Base-by-base conservation (phyloP, 2,329 filamentous ascomycete species). In the Ophioceras dolichostomum region DNA sequence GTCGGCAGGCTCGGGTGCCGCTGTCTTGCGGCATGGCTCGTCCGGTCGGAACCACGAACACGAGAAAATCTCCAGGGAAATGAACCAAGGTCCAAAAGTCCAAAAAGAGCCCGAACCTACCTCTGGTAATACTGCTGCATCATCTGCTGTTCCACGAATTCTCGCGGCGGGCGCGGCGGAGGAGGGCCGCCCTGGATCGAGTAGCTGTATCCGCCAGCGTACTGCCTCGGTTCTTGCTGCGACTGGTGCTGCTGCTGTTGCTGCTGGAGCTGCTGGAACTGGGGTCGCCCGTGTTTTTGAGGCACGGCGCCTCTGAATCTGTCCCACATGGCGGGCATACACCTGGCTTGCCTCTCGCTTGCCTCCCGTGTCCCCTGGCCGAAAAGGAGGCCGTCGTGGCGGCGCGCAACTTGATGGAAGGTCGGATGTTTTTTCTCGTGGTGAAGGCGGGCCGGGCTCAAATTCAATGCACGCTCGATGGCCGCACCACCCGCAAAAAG, bases 181-280 rank as follows among this genome's bases (percentile, higher is more conserved):
- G 56, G 41, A 20, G 53, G 50, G 3, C 57, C 58, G 31, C 57
- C 59, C 43, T 49, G 50, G 41, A 62, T 56, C 0, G 54, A 51
- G 41, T 60, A 61, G 32, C 45, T 52, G 45, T 62, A 61, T 33
- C 57, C 57, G 32, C 33, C 16, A 18, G 31, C 18, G 3, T 18
- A 9, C 6, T 18, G 8, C 2, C 20, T 16, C 17, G 14, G 16
- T 6, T 17, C 14, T 9, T 16, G 14, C 28, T 36, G 24, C 18
- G 14, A 17, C 31, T 33, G 32, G 22, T 36, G 17, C 30, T 20
- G 34, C 6, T 28, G 17, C 12, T 29, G 22, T 18, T 37, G 32
- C 24, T 22, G 18, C 17, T 29, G 36, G 18, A 39, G 16, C 38
- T 36, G 48, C 52, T 38, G 46, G 40, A 31, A 28, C n/a, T 37